These are phyloP conservation scores for Hirschfeldia incana DNA, from an alignment of 345 rosid species.

Conservation along the genomic window DNA sequence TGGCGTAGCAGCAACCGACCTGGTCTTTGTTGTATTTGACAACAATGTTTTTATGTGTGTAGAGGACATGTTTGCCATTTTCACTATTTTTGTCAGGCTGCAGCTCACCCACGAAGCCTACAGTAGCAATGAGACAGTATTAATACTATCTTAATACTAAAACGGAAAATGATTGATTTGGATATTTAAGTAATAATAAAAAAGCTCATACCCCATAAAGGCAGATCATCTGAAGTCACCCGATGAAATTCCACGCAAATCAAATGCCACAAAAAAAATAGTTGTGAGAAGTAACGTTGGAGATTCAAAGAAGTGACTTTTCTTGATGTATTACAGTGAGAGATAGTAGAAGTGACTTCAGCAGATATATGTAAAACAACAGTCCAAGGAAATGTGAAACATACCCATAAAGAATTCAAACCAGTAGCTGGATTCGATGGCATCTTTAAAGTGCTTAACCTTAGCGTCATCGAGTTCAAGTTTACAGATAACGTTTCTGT, in stretches of 20 bases:
- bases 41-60: constrained; percentile 72
- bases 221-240: constrained; percentile 30
- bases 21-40: constrained; percentile 78
- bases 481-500: constrained; percentile 56
- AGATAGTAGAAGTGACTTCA: constrained; percentile 10
- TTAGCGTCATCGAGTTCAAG: constrained; percentile 65
- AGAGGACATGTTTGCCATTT: constrained; percentile 65
- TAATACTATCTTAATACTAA: background rate
- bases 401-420: constrained; percentile 81
- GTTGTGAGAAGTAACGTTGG: constrained; percentile 35
- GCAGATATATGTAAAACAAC: background rate
- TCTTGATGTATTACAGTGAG: background rate
- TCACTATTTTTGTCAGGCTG: constrained; percentile 77
- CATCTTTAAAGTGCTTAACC: constrained; percentile 83
- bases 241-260: constrained; percentile 25
- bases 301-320: background rate
- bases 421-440: constrained; percentile 88
- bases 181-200: constrained; percentile 1
- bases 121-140: constrained; percentile 19
- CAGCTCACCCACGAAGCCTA: constrained; percentile 87
- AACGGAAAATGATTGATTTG: background rate
- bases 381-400: constrained; percentile 11
- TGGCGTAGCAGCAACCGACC: constrained; percentile 49
- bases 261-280: constrained; percentile 29
- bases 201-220: background rate